A percentile compares a stretch with the other conserved stretches of the same genome.
These are phyloP conservation scores for Centella asiatica DNA, from an alignment of 129 eudicot genomes.

Conservation along the genomic window DNA sequence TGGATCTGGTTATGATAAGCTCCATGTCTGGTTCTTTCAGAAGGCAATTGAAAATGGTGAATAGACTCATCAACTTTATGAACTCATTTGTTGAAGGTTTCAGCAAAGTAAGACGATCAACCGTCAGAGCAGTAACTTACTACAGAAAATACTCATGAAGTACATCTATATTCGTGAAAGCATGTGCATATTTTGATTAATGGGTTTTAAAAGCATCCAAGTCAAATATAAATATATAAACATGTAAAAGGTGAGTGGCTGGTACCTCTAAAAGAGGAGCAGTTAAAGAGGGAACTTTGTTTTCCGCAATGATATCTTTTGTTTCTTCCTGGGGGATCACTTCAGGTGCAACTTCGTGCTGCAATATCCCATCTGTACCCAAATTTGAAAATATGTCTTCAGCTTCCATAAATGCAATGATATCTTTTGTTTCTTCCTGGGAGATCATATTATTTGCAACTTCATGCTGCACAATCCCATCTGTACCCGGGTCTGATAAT, in stretches of 20 bases:
- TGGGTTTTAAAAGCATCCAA: not conserved
- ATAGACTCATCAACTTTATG: not conserved
- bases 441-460: not conserved
- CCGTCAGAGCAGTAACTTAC: not conserved
- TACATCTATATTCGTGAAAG: not conserved
- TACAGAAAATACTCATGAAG: not conserved
- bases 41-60: not conserved
- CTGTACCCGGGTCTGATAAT: constrained; percentile 5
- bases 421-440: constrained; percentile 9
- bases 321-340: constrained; percentile 8
- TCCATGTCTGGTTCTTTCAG: not conserved
- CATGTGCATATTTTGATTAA: not conserved
- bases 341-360: not conserved
- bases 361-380: not conserved
- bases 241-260: not conserved
- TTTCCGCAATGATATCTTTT: constrained; percentile 6
- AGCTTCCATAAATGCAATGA: no score
- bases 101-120: not conserved
- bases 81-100: not conserved
- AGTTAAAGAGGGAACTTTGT: not conserved
- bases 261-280: constrained; percentile 16
- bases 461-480: constrained; percentile 2
- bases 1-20: not conserved
- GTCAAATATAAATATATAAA: not conserved
- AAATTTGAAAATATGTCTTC: constrained; percentile 14